These are phyloP conservation scores for Hypholoma sublateritium DNA, from an alignment of 768 basidiomycete species.

Conservation along the genomic window DNA sequence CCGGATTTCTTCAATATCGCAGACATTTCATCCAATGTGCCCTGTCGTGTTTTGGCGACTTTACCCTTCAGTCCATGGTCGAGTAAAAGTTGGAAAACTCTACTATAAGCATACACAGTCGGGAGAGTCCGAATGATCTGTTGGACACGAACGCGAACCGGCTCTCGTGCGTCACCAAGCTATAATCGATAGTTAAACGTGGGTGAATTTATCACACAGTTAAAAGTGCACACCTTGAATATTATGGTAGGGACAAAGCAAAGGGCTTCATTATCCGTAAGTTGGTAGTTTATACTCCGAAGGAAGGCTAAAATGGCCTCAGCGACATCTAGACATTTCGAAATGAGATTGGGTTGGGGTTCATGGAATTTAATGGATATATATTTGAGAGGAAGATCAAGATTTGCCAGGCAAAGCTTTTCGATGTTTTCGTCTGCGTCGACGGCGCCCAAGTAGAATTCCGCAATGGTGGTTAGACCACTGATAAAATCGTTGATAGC, in stretches of 20 bases:
- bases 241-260: conserved; percentile 90
- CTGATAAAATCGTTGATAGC: conserved; percentile 89
- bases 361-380: conserved; percentile 87
- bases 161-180: conserved; percentile 93
- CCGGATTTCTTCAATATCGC: conserved; percentile 80
- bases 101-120: conserved; percentile 90
- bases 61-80: conserved; percentile 90
- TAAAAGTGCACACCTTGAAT: conserved; percentile 63
- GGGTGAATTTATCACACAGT: neutral
- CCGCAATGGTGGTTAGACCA: conserved; percentile 73
- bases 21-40: conserved; percentile 80
- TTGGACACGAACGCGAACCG: conserved; percentile 75
- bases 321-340: conserved; percentile 86
- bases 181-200: conserved; percentile 29
- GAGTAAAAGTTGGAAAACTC: conserved; percentile 83
- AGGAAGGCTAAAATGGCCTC: conserved; percentile 79
- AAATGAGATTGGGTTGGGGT: conserved; percentile 85
- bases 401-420: conserved; percentile 76
- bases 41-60: conserved; percentile 89
- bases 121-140: conserved; percentile 84
- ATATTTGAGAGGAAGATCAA: conserved; percentile 93
- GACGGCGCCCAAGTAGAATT: conserved; percentile 66
- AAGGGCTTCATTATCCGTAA: conserved; percentile 83
- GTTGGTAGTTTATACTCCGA: conserved; percentile 67
- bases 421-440: conserved; percentile 58